Percentiles rank a stretch among this genome's conserved stretches.
phyloP scores from a whole-genome alignment of 331 rosid species.

The Erythrophleum ivorense region DNA sequence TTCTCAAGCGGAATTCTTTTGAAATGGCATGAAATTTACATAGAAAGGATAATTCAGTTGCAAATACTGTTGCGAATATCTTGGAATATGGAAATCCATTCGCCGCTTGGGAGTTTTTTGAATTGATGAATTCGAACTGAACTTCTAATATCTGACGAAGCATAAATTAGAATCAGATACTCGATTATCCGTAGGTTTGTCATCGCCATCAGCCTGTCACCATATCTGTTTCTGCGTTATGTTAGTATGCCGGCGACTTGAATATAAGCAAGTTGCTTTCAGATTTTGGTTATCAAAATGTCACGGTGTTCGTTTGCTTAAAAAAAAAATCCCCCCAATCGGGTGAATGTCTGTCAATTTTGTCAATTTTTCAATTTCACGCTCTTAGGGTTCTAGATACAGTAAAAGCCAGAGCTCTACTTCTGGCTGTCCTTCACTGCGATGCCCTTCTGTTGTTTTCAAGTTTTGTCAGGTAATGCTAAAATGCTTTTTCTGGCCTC shows the following conservation, averaged over 20 bases:
- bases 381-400: neutral
- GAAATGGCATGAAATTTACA: neutral
- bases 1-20: neutral
- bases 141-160: neutral
- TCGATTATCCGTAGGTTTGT: neutral
- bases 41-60: neutral
- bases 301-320: constrained; percentile 7
- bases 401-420: neutral
- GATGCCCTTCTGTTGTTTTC: neutral
- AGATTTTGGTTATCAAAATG: constrained; percentile 16
- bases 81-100: neutral
- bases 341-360: neutral
- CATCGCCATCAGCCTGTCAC: neutral
- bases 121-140: constrained; percentile 11
- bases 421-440: neutral
- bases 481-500: neutral
- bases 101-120: neutral
- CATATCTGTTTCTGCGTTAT: neutral
- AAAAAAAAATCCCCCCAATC: neutral
- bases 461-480: constrained; percentile 13
- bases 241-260: constrained; percentile 2
- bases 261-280: constrained; percentile 4
- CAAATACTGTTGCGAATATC: neutral
- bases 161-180: neutral
- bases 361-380: neutral